A percentile compares a stretch with the other conserved stretches of the same genome.
Conservation (phyloP, 305 asterid species). For the Fraxinus paxiana region DNA sequence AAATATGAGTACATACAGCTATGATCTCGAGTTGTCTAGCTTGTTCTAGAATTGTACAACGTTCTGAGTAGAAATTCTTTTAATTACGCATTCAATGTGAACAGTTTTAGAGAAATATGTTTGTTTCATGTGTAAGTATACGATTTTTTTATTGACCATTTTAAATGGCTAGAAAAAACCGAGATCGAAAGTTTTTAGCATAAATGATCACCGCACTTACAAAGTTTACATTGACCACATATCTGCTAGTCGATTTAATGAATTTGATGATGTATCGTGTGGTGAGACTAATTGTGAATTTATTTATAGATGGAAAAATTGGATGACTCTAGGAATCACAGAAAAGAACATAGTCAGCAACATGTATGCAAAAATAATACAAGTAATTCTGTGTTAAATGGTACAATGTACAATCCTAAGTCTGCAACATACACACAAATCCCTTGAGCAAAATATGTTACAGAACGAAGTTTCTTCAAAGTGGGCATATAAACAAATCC, state of each 20-base stretch:
- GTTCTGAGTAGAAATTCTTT: neutral
- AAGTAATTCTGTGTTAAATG: conserved; percentile 6
- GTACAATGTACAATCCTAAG: conserved; percentile 22
- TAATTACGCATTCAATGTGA: neutral
- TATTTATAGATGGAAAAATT: neutral
- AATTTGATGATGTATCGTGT: neutral
- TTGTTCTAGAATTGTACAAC: neutral
- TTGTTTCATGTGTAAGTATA: neutral
- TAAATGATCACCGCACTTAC: neutral
- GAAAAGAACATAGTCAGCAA: neutral
- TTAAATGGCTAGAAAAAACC: neutral
- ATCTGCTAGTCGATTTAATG: neutral
- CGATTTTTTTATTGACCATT: neutral
- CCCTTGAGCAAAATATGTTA: conserved; percentile 2
- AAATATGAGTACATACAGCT: neutral
- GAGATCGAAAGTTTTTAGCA: neutral
- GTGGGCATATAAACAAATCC: neutral
- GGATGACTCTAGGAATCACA: neutral
- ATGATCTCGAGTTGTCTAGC: neutral
- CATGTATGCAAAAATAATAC: neutral
- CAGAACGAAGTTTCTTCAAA: conserved; percentile 1
- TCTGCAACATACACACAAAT: conserved; percentile 11
- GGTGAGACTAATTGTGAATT: neutral
- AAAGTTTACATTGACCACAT: neutral
- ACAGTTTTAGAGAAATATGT: neutral